Conservation (phyloP, 164 flowering plant genomes). For the Stephania yunnanensis region DNA sequence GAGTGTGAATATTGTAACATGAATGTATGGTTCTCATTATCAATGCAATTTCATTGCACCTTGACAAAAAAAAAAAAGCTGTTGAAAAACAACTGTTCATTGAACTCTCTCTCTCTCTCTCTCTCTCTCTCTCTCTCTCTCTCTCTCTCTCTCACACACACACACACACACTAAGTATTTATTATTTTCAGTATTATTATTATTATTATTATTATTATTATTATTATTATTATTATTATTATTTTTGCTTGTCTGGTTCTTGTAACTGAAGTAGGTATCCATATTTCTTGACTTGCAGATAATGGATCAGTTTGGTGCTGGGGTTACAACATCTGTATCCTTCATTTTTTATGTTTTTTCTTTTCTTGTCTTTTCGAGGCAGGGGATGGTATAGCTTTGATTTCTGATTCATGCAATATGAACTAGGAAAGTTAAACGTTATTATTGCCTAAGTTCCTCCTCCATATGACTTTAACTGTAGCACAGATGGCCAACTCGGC, state of each 20-base stretch:
- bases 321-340: slow-evolving; percentile 94
- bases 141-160: too few species aligned
- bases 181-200: too few species aligned
- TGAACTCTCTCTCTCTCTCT: not conserved
- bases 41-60: too few species aligned
- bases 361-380: not conserved
- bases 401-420: not conserved
- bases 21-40: too few species aligned
- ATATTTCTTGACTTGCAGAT: slow-evolving; percentile 43
- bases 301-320: slow-evolving; percentile 95
- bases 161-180: too few species aligned
- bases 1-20: too few species aligned
- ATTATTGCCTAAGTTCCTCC: slow-evolving; percentile 5
- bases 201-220: too few species aligned
- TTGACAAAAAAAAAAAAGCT: too few species aligned
- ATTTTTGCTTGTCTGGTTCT: not conserved
- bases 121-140: not conserved
- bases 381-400: not conserved
- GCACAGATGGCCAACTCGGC: slow-evolving; percentile 88
- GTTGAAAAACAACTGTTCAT: not conserved
- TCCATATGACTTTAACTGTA: slow-evolving; percentile 39
- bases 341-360: slow-evolving; percentile 17
- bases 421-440: not conserved
- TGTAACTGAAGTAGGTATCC: not conserved
- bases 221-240: too few species aligned